Conservation (phyloP, 2,329 filamentous ascomycete genomes). For the Rasamsonia emersonii region DNA sequence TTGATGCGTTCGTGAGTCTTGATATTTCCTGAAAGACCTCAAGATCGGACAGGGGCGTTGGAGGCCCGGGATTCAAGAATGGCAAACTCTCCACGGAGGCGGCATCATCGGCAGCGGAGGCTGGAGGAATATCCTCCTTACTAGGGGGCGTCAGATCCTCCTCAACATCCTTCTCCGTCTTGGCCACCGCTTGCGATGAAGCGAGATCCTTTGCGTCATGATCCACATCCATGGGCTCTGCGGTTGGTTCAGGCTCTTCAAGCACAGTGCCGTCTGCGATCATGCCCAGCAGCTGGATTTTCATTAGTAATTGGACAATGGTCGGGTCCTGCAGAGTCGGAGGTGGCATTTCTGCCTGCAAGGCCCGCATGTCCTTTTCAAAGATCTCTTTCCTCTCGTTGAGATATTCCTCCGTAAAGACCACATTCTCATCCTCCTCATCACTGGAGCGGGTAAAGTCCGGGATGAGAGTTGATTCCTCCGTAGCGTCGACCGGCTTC, state of each 20-base stretch:
- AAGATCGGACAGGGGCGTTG: conserved; percentile 36
- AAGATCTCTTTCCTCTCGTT: conserved; percentile 37
- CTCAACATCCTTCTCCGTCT: conserved; percentile 16
- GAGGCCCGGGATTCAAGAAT: conserved; percentile 35
- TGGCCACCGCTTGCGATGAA: conserved; percentile 10
- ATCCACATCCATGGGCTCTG: conserved; percentile 15
- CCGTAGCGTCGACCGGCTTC: conserved; percentile 6
- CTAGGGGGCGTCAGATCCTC: conserved; percentile 6
- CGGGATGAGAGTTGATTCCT: conserved; percentile 19
- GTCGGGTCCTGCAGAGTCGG: conserved; percentile 33
- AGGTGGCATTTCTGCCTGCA: conserved; percentile 35
- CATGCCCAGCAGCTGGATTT: conserved; percentile 37
- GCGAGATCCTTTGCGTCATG: conserved; percentile 3
- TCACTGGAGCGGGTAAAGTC: conserved; percentile 29
- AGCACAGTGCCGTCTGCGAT: conserved; percentile 27
- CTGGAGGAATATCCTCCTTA: conserved; percentile 5
- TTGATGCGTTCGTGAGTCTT: conserved; percentile 30
- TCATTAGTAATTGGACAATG: conserved; percentile 33
- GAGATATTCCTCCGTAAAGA: conserved; percentile 41
- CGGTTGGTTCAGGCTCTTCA: conserved; percentile 17
- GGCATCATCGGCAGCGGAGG: conserved; percentile 13
- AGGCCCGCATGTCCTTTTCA: conserved; percentile 35
- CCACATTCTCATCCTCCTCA: conserved; percentile 37
- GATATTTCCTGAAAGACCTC: conserved; percentile 36
- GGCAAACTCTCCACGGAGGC: conserved; percentile 38